Evolutionary conservation across 192 early-diverging fungal genomes (phyloP).

Genomic region (Coemansia guatemalensis): DNA sequence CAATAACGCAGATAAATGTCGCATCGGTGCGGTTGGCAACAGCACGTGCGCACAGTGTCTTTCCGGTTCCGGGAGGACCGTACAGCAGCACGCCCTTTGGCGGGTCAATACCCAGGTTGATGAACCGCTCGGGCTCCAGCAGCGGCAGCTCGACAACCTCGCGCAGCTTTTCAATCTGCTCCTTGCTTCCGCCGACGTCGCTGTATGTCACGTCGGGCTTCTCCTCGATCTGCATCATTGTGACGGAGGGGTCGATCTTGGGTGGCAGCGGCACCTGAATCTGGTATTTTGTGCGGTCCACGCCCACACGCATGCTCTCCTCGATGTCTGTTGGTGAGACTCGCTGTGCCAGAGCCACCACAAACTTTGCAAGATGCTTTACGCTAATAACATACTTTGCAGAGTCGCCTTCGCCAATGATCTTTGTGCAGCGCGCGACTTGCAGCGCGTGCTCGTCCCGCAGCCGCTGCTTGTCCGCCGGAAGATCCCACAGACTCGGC

Average conservation of each 20-base stretch:
- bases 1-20: constrained; percentile 99
- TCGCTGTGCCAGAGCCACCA: constrained; percentile 92
- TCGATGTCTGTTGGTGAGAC: constrained; percentile 99
- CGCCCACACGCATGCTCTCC: constrained; percentile 98
- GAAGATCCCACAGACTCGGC: constrained; percentile 98
- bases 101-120: constrained; percentile 98
- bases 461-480: constrained; percentile 98
- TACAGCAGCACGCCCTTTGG: constrained; percentile 99
- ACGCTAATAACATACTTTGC: constrained; percentile 99
- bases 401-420: constrained; percentile 88
- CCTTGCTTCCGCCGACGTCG: constrained; percentile 99
- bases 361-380: constrained; percentile 99
- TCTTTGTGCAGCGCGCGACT: constrained; percentile 98
- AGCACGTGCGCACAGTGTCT: constrained; percentile 96
- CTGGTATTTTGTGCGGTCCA: constrained; percentile 98
- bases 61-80: constrained; percentile 95
- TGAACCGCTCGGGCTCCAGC: constrained; percentile 93
- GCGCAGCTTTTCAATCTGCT: constrained; percentile 98
- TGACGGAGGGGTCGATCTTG: constrained; percentile 96
- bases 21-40: constrained; percentile 99
- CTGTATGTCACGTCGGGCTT: constrained; percentile 99
- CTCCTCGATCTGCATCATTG: constrained; percentile 99
- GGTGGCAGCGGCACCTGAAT: constrained; percentile 99
- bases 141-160: constrained; percentile 99
- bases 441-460: constrained; percentile 84